Evolutionary conservation across 768 basidiomycete genomes (phyloP).

Genomic region (Roridomyces roridus): DNA sequence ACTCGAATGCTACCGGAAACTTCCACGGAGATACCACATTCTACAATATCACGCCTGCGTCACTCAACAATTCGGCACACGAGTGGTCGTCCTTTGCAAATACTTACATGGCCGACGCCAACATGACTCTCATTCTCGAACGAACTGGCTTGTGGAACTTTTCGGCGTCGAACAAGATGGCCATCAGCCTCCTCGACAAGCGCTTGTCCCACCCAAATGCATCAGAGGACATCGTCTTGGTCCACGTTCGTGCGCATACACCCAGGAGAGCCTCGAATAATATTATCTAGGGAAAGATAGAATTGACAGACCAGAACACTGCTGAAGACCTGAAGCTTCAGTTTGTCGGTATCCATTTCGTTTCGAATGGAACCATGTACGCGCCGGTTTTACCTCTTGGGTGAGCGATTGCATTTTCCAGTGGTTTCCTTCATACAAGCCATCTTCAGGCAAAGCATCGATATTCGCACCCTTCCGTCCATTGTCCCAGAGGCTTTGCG

Average conservation of each 20-base stretch:
- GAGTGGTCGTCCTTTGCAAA: slow-evolving; percentile 61
- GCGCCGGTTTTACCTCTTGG: slow-evolving; percentile 70
- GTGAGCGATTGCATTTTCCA: slow-evolving; percentile 42
- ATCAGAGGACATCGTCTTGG: slow-evolving; percentile 57
- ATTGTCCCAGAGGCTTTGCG: slow-evolving; percentile 61
- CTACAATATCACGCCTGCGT: slow-evolving; percentile 66
- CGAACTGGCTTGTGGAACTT: slow-evolving; percentile 72
- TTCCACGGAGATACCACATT: slow-evolving; percentile 66
- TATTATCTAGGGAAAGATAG: slow-evolving; percentile 66
- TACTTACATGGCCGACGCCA: slow-evolving; percentile 54
- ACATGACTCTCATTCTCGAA: slow-evolving; percentile 54
- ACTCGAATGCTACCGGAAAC: slow-evolving; percentile 80
- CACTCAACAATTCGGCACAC: slow-evolving; percentile 44
- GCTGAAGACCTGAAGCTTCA: slow-evolving; percentile 69
- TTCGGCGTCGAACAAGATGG: slow-evolving; percentile 65
- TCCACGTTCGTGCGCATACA: slow-evolving; percentile 61
- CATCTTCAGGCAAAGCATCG: slow-evolving; percentile 54
- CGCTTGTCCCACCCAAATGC: slow-evolving; percentile 45
- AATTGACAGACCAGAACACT: slow-evolving; percentile 59
- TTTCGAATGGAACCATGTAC: slow-evolving; percentile 77
- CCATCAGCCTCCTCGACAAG: slow-evolving; percentile 72
- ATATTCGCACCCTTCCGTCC: slow-evolving; percentile 70
- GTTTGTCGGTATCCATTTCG: slow-evolving; percentile 80
- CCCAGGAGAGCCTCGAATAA: slow-evolving; percentile 6
- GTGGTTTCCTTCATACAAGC: background rate